Conservation (phyloP, 805 yeast species). For the Starmerella bacillaris region DNA sequence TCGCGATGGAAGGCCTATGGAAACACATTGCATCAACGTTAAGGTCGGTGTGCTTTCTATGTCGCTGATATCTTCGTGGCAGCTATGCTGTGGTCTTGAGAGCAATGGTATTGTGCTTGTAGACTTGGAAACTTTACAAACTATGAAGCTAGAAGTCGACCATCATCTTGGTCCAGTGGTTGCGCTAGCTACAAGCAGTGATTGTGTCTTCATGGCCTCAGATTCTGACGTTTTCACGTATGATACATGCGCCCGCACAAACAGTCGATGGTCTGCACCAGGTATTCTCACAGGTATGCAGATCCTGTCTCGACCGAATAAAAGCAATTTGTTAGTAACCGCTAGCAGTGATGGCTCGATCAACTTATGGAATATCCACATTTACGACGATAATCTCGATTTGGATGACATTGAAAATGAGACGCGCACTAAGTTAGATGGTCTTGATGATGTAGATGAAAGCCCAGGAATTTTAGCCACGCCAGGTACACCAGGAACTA, state of each 20-base stretch:
- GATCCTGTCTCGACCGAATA: constrained; percentile 6
- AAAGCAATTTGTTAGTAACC: constrained; percentile 11
- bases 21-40: constrained; percentile 31
- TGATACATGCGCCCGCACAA: constrained; percentile 34
- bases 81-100: constrained; percentile 65
- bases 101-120: constrained; percentile 63
- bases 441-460: too few species aligned
- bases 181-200: constrained; percentile 38
- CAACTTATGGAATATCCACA: constrained; percentile 47
- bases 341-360: constrained; percentile 38
- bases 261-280: constrained; percentile 11
- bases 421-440: too few species aligned
- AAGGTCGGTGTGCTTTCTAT: constrained; percentile 51
- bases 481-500: too few species aligned
- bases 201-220: constrained; percentile 48
- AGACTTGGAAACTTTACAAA: constrained; percentile 72
- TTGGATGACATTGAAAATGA: background rate
- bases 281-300: constrained; percentile 15
- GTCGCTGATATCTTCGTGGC: constrained; percentile 38
- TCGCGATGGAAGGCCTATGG: constrained; percentile 9
- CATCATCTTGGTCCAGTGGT: constrained; percentile 28
- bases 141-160: constrained; percentile 23
- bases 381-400: background rate
- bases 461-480: too few species aligned
- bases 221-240: constrained; percentile 34